A percentile compares a stretch with the other conserved stretches of the same genome.
These are phyloP conservation scores for Pseudopyricularia javanii DNA, from an alignment of 2,329 filamentous ascomycete species.

Conservation along the genomic window DNA sequence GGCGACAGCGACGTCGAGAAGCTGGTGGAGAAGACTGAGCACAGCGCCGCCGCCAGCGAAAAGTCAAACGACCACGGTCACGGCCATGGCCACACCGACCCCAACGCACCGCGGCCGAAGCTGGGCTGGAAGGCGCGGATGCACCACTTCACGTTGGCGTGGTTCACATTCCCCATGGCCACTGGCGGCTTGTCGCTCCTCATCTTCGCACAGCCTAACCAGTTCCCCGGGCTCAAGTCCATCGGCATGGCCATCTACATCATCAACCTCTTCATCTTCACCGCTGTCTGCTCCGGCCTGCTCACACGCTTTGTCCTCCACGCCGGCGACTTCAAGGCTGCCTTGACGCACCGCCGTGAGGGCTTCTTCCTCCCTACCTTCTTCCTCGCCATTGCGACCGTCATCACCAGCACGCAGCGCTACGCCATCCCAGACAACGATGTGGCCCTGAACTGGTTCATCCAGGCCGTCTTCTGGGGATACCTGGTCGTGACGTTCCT, in stretches of 20 bases:
- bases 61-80: not conserved
- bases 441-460: slow-evolving; percentile 10
- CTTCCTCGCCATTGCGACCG: slow-evolving; percentile 47
- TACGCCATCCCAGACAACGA: slow-evolving; percentile 20
- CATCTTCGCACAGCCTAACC: slow-evolving; percentile 15
- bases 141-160: slow-evolving; percentile 19
- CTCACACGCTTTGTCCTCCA: slow-evolving; percentile 30
- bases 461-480: slow-evolving; percentile 48
- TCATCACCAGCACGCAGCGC: slow-evolving; percentile 37
- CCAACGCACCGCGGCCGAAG: not conserved
- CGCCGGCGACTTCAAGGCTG: slow-evolving; percentile 27
- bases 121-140: not conserved
- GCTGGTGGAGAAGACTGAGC: not conserved
- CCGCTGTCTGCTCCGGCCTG: slow-evolving; percentile 14
- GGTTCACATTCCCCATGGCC: slow-evolving; percentile 20
- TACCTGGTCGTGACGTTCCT: slow-evolving; percentile 42
- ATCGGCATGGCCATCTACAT: slow-evolving; percentile 39
- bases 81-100: not conserved
- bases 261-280: slow-evolving; percentile 28
- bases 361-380: slow-evolving; percentile 49
- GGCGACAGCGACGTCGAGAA: not conserved
- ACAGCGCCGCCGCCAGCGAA: not conserved
- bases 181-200: slow-evolving; percentile 16
- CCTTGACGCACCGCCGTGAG: slow-evolving; percentile 36
- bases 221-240: slow-evolving; percentile 33